Conservation (phyloP, 225 moss, liverwort and hornwort species). For the Straminergon stramineum region DNA sequence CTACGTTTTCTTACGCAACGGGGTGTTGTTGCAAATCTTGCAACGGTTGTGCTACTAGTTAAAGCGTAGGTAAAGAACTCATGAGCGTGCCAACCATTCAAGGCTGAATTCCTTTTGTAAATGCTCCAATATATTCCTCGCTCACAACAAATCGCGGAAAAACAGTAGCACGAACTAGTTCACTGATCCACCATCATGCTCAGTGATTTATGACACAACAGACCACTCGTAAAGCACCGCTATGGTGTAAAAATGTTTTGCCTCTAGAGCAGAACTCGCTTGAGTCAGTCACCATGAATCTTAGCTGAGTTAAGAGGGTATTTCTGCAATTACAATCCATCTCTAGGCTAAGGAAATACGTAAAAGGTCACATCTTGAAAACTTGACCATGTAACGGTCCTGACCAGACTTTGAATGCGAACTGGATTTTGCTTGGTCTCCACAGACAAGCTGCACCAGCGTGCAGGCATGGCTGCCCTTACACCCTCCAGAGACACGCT, state of each 20-base stretch:
- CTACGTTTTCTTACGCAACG: background rate
- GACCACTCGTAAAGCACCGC: background rate
- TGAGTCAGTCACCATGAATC: background rate
- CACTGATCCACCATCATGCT: background rate
- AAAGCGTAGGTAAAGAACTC: background rate
- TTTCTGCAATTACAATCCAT: background rate
- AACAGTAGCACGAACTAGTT: background rate
- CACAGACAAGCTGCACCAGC: conserved; percentile 78
- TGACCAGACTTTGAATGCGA: conserved; percentile 63
- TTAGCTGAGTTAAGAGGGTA: background rate
- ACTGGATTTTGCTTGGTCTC: conserved; percentile 48
- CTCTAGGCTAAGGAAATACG: background rate
- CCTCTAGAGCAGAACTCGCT: background rate
- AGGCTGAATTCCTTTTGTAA: background rate
- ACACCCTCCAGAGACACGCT: conserved; percentile 24
- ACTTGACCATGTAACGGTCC: background rate
- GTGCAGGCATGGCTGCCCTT: conserved; percentile 59
- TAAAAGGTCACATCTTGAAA: background rate
- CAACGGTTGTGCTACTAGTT: background rate
- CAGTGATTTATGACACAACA: background rate
- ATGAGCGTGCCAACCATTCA: background rate
- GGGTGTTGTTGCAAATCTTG: background rate
- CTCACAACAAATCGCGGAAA: background rate
- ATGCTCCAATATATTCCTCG: background rate
- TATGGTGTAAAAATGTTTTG: background rate